Conservation (phyloP, 306 rosid genomes). For the Malus asiatica region DNA sequence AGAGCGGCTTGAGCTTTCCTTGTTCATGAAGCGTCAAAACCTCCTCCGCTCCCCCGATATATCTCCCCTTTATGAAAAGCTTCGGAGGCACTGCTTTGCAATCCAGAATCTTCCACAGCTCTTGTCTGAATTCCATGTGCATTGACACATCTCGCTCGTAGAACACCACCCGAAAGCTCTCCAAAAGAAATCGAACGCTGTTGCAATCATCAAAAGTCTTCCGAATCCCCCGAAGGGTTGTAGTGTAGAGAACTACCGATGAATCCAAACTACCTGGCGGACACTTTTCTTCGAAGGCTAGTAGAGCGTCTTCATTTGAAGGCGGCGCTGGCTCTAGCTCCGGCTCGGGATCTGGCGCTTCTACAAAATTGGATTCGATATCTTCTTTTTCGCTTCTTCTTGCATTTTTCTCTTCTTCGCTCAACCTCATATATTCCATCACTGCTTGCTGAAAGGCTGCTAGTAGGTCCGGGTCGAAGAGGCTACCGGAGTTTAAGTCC, state of each 20-base stretch:
- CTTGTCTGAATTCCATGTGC: slow-evolving; percentile 69
- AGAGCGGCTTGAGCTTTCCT: slow-evolving; percentile 50
- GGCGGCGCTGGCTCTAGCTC: slow-evolving; percentile 9
- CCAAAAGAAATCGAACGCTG: slow-evolving; percentile 59
- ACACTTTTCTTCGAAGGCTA: slow-evolving; percentile 47
- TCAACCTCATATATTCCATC: slow-evolving; percentile 33
- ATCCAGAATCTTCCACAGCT: slow-evolving; percentile 47
- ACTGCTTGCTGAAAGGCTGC: slow-evolving; percentile 57
- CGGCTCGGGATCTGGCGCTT: neutral
- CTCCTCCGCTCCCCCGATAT: slow-evolving; percentile 77
- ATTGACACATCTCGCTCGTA: slow-evolving; percentile 75
- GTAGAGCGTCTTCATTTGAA: slow-evolving; percentile 27
- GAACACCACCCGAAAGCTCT: slow-evolving; percentile 61
- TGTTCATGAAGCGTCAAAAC: slow-evolving; percentile 66
- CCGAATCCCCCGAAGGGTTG: slow-evolving; percentile 63
- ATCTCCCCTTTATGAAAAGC: slow-evolving; percentile 68
- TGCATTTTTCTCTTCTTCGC: slow-evolving; percentile 36
- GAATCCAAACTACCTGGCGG: slow-evolving; percentile 62
- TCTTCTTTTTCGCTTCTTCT: slow-evolving; percentile 17
- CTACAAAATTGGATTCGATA: no score
- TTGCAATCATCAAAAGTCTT: slow-evolving; percentile 82
- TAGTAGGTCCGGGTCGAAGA: slow-evolving; percentile 73
- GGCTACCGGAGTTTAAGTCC: slow-evolving; percentile 64
- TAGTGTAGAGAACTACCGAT: slow-evolving; percentile 67
- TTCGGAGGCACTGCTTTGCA: slow-evolving; percentile 59